phyloP scores from a whole-genome alignment of 225 moss, liverwort and hornwort species.

The Bryum argenteum region DNA sequence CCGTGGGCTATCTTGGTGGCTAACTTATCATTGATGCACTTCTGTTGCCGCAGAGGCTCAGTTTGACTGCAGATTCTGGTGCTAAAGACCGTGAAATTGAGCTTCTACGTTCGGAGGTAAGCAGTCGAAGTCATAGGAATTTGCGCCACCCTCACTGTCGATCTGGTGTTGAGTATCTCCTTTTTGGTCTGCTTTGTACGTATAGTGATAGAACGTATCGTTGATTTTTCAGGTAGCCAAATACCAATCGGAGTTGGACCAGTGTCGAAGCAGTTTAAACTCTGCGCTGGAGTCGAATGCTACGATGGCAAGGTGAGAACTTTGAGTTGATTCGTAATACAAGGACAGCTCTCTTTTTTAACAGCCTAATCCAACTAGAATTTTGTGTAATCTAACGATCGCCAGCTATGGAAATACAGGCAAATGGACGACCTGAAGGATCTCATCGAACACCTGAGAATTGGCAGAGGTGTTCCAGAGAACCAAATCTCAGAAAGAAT shows the following conservation, averaged over 20 bases:
- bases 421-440: slow-evolving; percentile 65
- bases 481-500: slow-evolving; percentile 1
- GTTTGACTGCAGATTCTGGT: slow-evolving; percentile 47
- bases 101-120: slow-evolving; percentile 66
- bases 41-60: slow-evolving; percentile 8
- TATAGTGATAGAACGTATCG: background rate
- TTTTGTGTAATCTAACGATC: background rate
- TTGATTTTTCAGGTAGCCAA: slow-evolving; percentile 46
- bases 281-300: slow-evolving; percentile 53
- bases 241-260: slow-evolving; percentile 58
- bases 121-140: background rate
- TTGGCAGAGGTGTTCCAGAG: background rate
- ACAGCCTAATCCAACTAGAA: background rate
- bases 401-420: slow-evolving; percentile 25
- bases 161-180: background rate
- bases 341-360: background rate
- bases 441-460: slow-evolving; percentile 43
- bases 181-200: background rate
- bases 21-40: background rate
- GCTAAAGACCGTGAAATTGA: slow-evolving; percentile 58
- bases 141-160: background rate
- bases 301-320: slow-evolving; percentile 53
- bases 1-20: background rate
- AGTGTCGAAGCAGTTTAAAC: slow-evolving; percentile 57
- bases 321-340: background rate